These are phyloP conservation scores for Edaphochlamys debaryana DNA, from an alignment of 139 green algal species.

Conservation along the genomic window DNA sequence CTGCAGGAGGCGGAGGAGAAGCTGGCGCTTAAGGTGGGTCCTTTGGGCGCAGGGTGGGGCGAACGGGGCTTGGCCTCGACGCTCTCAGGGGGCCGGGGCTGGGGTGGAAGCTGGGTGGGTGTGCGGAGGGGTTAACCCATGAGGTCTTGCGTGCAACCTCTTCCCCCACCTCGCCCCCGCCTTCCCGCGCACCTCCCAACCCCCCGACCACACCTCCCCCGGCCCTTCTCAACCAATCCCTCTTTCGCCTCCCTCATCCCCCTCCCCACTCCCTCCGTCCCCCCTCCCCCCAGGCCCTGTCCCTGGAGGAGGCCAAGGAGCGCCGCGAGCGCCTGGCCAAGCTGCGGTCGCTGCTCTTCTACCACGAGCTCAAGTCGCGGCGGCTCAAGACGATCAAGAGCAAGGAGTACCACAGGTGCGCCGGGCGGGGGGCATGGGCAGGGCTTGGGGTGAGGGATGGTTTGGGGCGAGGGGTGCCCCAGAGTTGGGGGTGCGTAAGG, in stretches of 20 bases:
- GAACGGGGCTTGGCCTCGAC: too few relatives aligned
- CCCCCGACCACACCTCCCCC: too few relatives aligned
- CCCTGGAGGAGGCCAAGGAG: slow-evolving; percentile 81
- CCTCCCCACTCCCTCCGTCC: background rate
- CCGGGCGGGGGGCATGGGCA: background rate
- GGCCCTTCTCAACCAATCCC: too few relatives aligned
- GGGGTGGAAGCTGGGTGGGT: too few relatives aligned
- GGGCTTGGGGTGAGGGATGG: background rate
- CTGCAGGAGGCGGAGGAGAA: slow-evolving; percentile 78
- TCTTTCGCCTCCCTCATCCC: background rate
- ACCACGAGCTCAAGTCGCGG: slow-evolving; percentile 91
- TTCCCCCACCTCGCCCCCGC: too few relatives aligned
- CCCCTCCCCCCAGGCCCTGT: slow-evolving; percentile 59
- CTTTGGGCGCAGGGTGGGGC: background rate
- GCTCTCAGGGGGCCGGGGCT: too few relatives aligned
- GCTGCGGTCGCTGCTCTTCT: slow-evolving; percentile 91
- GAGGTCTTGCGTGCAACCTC: too few relatives aligned
- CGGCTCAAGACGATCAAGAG: slow-evolving; percentile 72
- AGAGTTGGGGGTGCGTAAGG: too few relatives aligned
- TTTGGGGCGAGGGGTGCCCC: background rate
- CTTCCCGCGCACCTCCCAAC: too few relatives aligned
- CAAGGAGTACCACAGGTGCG: slow-evolving; percentile 51
- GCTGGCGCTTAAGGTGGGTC: slow-evolving; percentile 72
- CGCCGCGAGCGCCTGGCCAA: slow-evolving; percentile 78
- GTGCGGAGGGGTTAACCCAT: too few relatives aligned